phyloP scores from a whole-genome alignment of 352 stramenopile species.

The Thraustotheca clavata region DNA sequence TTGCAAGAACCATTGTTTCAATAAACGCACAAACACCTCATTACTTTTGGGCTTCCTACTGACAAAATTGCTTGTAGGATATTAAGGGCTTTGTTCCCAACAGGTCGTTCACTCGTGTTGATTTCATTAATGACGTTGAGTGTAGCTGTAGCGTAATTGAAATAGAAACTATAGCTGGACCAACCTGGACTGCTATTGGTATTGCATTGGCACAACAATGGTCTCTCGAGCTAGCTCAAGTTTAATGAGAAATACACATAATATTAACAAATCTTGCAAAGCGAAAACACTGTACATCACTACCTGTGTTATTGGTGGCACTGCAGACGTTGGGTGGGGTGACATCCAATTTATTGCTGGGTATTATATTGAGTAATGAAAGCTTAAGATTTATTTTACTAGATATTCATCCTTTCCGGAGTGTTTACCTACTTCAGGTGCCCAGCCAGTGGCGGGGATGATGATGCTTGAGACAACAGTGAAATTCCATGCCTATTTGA shows the following conservation, averaged over 20 bases:
- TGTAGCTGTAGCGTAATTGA: background rate
- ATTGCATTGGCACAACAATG: background rate
- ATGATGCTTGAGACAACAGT: conserved; percentile 13
- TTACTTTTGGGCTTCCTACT: background rate
- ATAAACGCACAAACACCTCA: background rate
- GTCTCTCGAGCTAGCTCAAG: background rate
- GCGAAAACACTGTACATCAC: background rate
- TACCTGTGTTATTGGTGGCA: conserved; percentile 18
- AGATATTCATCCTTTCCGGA: conserved; percentile 1
- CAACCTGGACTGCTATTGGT: background rate
- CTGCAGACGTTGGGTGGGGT: background rate
- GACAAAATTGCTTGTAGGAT: background rate
- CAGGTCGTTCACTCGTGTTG: background rate
- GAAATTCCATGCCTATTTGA: background rate
- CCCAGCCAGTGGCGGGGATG: conserved; percentile 10
- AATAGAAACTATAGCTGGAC: background rate
- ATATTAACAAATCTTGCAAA: no score
- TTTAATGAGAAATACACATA: background rate
- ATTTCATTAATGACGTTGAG: background rate
- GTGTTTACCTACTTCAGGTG: background rate
- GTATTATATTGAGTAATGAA: conserved; percentile 1
- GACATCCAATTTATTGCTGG: conserved; percentile 14
- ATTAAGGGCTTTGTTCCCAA: background rate
- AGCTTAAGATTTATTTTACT: no score
- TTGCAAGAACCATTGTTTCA: background rate